phyloP scores from a whole-genome alignment of 2,329 filamentous ascomycete species.

The Colletotrichum sidae region DNA sequence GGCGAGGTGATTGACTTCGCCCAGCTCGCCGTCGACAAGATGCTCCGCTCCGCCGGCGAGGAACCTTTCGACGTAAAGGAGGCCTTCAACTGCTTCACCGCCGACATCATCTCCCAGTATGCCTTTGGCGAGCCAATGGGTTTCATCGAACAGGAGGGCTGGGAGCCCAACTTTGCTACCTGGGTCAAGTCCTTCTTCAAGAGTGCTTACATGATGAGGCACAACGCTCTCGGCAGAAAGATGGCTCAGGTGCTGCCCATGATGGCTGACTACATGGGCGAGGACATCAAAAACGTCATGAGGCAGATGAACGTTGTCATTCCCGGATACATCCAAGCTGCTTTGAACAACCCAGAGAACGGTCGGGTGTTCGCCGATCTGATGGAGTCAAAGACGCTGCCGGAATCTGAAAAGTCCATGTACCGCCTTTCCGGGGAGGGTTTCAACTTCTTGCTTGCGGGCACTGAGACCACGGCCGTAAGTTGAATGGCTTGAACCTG shows the following conservation, averaged over 20 bases:
- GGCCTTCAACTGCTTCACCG: conserved; percentile 52
- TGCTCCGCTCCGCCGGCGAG: conserved; percentile 39
- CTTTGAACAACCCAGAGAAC: conserved; percentile 40
- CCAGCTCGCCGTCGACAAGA: conserved; percentile 30
- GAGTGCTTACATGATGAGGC: conserved; percentile 48
- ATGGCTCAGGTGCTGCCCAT: conserved; percentile 41
- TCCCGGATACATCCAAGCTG: conserved; percentile 41
- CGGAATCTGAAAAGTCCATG: conserved; percentile 33
- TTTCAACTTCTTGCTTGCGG: conserved; percentile 61
- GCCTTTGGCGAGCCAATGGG: conserved; percentile 50
- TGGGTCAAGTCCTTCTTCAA: conserved; percentile 48
- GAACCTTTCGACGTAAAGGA: conserved; percentile 47
- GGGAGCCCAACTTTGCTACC: conserved; percentile 49
- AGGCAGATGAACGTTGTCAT: conserved; percentile 43
- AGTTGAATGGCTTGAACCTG: neutral
- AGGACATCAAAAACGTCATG: conserved; percentile 43
- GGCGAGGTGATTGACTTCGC: conserved; percentile 33
- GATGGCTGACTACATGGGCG: conserved; percentile 41
- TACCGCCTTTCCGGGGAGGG: conserved; percentile 33
- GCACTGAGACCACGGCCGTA: conserved; percentile 60
- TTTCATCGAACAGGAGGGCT: conserved; percentile 45
- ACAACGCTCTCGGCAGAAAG: conserved; percentile 44
- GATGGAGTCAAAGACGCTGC: conserved; percentile 39
- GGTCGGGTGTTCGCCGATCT: conserved; percentile 44
- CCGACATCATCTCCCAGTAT: conserved; percentile 53